Base-by-base conservation (phyloP, 2,329 filamentous ascomycete species). In the Capronia americana region DNA sequence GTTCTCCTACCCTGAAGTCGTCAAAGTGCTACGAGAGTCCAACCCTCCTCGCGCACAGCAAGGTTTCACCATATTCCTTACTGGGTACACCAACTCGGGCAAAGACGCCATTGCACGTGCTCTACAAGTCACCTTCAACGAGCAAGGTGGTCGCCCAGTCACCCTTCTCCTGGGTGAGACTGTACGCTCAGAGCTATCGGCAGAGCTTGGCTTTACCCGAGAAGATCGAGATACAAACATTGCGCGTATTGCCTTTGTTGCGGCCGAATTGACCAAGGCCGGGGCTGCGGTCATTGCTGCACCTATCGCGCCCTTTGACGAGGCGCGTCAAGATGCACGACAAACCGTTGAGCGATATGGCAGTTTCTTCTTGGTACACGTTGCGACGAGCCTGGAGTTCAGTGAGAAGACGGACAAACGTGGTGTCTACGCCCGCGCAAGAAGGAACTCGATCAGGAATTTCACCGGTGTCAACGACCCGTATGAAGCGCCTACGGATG, bases 1-100 rank as follows among this genome's bases (percentile, higher is more conserved):
- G 95, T 99, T 99, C 87, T 98, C 95, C 34, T 99, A 99, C 85
- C 94, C 95, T 69, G 95, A 99, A 84, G 95, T 99, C 74, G 95
- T 99, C 82, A 90, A 89, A 80, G 95, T 98, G 57, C 90, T 99
- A 69, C 90, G 95, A 75, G 93, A 99, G 84, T 96, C 94, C 73
- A 95, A 98, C 85, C 95, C 94, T 57, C 88, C 96, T 59, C 91
- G 95, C 73, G 89, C 88, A 74, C 87, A 90, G 77, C 96, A 99
- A 85, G 95, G 95, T 71, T 99, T 99, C 87, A 98, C 95, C 70
- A 87, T 99, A 81, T 97, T 99, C 89, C 86, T 99, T 72, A 98
- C 95, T 2, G 95, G 95, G 68, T 97, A 95, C 86, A 90, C 91
- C 79, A 99, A 98, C 88, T 91, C 88, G 66, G 95, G 95, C 81